phyloP scores from a whole-genome alignment of 495 filamentous ascomycete genomes.

The Aspergillus ostianus region DNA sequence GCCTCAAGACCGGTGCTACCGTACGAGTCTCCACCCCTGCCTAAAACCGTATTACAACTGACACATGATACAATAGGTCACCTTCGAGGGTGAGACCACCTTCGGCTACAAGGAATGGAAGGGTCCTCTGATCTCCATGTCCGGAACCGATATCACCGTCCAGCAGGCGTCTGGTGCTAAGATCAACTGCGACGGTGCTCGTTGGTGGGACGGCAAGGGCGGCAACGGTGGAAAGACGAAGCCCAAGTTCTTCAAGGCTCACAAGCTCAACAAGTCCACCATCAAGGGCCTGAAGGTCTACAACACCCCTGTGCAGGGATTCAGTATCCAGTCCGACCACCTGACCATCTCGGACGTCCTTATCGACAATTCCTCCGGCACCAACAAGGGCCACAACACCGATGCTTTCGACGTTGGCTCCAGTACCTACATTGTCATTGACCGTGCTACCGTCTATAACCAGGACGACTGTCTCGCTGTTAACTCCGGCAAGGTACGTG shows the following conservation, averaged over 20 bases:
- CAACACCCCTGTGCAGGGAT: constrained; percentile 64
- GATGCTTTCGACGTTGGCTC: constrained; percentile 65
- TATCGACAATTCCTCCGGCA: constrained; percentile 60
- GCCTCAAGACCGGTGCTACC: constrained; percentile 42
- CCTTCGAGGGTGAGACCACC: constrained; percentile 51
- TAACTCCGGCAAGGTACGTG: constrained; percentile 53
- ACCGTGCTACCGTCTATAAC: constrained; percentile 54
- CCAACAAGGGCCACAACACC: constrained; percentile 58
- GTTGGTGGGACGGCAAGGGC: constrained; percentile 48
- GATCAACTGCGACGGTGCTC: constrained; percentile 43
- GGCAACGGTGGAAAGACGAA: constrained; percentile 50
- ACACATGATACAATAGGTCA: constrained; percentile 31
- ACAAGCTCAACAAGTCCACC: constrained; percentile 35
- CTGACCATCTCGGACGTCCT: constrained; percentile 53
- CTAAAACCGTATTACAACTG: not conserved
- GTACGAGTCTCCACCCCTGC: constrained; percentile 38
- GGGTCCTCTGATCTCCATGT: constrained; percentile 48
- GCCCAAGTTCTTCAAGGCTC: constrained; percentile 51
- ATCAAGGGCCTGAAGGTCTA: constrained; percentile 47
- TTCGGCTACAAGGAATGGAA: constrained; percentile 55
- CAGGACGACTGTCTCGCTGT: constrained; percentile 68
- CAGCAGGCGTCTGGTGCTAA: constrained; percentile 40
- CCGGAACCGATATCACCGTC: constrained; percentile 47
- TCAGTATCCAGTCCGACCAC: constrained; percentile 53
- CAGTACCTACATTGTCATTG: constrained; percentile 53